phyloP scores from a whole-genome alignment of 1,284 basidiomycete genomes.

The Rhodotorula sp. region DNA sequence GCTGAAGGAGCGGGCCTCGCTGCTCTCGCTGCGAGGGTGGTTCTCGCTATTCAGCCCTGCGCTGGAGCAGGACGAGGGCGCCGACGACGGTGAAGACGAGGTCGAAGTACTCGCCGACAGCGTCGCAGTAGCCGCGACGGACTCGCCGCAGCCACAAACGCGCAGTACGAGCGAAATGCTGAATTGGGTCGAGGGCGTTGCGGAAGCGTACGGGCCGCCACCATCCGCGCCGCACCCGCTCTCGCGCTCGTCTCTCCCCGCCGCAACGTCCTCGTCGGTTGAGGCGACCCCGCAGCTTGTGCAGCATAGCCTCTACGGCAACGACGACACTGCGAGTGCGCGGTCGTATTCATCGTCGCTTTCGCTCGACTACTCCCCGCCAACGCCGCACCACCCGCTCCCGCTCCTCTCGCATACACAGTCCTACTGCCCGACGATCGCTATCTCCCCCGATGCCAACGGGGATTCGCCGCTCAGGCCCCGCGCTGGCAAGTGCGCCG shows the following conservation, averaged over 20 bases:
- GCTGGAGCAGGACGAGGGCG: background rate
- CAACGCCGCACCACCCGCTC: constrained; percentile 2
- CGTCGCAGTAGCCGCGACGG: background rate
- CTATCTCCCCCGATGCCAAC: background rate
- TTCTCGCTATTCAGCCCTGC: constrained; percentile 14
- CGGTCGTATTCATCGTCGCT: constrained; percentile 27
- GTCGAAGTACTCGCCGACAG: background rate
- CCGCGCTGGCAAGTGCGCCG: background rate
- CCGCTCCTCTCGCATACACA: background rate
- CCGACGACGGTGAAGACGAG: background rate
- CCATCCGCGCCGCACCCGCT: background rate
- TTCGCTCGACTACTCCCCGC: constrained; percentile 8
- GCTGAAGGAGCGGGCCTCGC: constrained; percentile 14
- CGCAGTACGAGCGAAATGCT: constrained; percentile 11
- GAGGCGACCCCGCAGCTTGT: constrained; percentile 3
- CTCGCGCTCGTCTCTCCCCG: background rate
- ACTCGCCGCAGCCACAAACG: background rate
- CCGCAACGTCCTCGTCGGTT: background rate
- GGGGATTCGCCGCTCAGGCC: background rate
- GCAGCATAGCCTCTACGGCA: background rate
- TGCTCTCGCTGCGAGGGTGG: constrained; percentile 20
- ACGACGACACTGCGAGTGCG: constrained; percentile 1
- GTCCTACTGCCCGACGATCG: background rate
- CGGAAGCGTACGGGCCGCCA: background rate
- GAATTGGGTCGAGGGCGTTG: constrained; percentile 5